Evolutionary conservation across 192 early-diverging fungal genomes (phyloP).

Genomic region (Chytriomyces confervae): DNA sequence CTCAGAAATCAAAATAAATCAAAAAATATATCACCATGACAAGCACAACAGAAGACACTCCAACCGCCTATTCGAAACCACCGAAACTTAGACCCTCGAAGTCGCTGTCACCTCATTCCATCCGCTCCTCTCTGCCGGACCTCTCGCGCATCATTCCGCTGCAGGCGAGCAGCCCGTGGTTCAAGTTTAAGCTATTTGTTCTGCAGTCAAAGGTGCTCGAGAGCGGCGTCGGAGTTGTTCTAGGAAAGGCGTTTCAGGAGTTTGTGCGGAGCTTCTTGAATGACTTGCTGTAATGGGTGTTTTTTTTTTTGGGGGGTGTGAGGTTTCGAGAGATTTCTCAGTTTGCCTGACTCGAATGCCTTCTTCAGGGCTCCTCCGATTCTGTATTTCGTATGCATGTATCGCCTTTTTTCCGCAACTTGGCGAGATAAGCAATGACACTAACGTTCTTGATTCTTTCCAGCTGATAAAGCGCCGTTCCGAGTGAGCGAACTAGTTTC

Average conservation of each 20-base stretch:
- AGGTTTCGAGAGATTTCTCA: not conserved
- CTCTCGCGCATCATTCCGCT: too few species aligned
- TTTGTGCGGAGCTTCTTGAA: slow-evolving; percentile 38
- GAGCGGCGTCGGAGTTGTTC: slow-evolving; percentile 37
- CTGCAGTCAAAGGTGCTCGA: slow-evolving; percentile 39
- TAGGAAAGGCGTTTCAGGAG: slow-evolving; percentile 41
- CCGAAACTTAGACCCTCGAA: too few species aligned
- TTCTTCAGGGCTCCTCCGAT: not conserved
- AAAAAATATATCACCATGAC: too few species aligned
- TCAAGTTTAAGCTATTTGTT: slow-evolving; percentile 40
- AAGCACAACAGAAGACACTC: too few species aligned
- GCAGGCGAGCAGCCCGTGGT: slow-evolving; percentile 18
- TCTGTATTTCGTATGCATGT: not conserved
- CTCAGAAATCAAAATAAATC: too few species aligned
- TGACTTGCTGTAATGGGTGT: slow-evolving; percentile 22
- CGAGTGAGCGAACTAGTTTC: too few species aligned
- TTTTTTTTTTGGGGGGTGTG: not conserved
- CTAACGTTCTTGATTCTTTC: not conserved
- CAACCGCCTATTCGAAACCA: too few species aligned
- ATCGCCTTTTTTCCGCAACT: not conserved
- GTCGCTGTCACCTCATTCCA: too few species aligned
- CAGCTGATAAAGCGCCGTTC: not conserved
- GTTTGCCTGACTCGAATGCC: not conserved
- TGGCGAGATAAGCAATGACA: not conserved
- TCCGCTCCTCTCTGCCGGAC: too few species aligned